Evolutionary conservation across 352 stramenopile genomes (phyloP), one percentile per base, ranked within the genome.

Genomic region (Phytophthora vignae): DNA sequence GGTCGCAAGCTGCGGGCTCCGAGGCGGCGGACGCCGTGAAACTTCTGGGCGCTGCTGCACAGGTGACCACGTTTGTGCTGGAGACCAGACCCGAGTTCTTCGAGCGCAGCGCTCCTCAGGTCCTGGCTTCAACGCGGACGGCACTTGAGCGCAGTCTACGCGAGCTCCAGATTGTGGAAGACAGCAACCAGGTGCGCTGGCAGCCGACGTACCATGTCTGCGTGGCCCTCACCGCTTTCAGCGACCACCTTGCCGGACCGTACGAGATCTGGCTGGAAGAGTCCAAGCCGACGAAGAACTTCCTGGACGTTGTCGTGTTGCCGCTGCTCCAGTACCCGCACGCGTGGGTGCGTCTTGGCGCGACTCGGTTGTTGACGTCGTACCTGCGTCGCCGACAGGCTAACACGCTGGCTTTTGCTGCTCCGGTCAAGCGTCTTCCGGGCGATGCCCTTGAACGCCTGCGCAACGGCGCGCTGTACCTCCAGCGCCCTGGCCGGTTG

Each of bases 281-380:
- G 19, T 55, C 40, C 6, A 74, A 64, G 52, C 52, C 50, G 53
- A 61, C 62, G 59, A 69, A 64, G 9, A 68, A 70, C 9, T 84
- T 93, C 38, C 21, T 92, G 19, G 79, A 90, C 46, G 66, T 70
- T 14, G 75, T 92, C 4, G 73, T 87, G 40, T 70, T 92, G 15
- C 74, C 78, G 19, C 62, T 96, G 36, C 68, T 93, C 42, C 79
- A 90, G 61, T 96, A 91, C 61, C 91, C 90, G 0, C 91, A 97
- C 60, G 79, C 78, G 5, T 83, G 82, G 71, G 90, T 97, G 63
- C 90, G 90, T 48, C 74, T 91, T 12, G 71, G 82, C 4, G 81
- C 88, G 14, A 67, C 91, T 15, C 72, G 76, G 21, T 70, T 94
- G 38, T 22, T 96, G 52, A 85, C 70, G 22, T 91, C 87, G 62